phyloP scores from a whole-genome alignment of 257 asterid genomes.

The Phtheirospermum japonicum region DNA sequence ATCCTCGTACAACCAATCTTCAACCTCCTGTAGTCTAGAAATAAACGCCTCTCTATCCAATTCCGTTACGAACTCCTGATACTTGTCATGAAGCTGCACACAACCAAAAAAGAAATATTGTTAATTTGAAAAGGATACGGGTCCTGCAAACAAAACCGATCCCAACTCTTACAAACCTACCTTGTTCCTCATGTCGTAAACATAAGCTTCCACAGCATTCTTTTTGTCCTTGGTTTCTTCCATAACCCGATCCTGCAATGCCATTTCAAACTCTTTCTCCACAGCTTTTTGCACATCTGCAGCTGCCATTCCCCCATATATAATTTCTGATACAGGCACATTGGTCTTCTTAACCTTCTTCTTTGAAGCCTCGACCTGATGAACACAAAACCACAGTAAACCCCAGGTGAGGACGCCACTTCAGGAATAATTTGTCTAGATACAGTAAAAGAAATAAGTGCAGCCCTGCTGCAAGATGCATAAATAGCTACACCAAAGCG shows the following conservation, averaged over 20 bases:
- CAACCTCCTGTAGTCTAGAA: constrained; percentile 77
- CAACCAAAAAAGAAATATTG: constrained; percentile 2
- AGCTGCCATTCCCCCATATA: constrained; percentile 69
- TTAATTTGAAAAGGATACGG: no score
- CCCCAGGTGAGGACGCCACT: neutral
- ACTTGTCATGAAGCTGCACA: constrained; percentile 74
- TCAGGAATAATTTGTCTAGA: neutral
- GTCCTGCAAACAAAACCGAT: no score
- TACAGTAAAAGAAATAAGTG: neutral
- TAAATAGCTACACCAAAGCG: neutral
- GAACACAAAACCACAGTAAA: constrained; percentile 14
- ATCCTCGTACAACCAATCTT: constrained; percentile 95
- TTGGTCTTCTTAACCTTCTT: constrained; percentile 76
- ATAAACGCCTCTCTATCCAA: constrained; percentile 70
- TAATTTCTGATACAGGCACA: constrained; percentile 68
- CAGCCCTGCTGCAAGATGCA: neutral
- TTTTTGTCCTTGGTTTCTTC: constrained; percentile 97
- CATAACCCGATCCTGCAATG: constrained; percentile 96
- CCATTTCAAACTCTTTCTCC: constrained; percentile 97
- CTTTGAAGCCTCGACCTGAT: constrained; percentile 73
- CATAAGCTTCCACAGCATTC: constrained; percentile 96
- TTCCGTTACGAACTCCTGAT: constrained; percentile 64
- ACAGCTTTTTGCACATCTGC: constrained; percentile 79
- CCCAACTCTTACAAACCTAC: constrained; percentile 28
- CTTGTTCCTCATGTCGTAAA: constrained; percentile 90